A percentile compares a stretch with the other conserved stretches of the same genome.
Conservation (phyloP, 2,329 filamentous ascomycete genomes). For the Apiospora pterosperma region DNA sequence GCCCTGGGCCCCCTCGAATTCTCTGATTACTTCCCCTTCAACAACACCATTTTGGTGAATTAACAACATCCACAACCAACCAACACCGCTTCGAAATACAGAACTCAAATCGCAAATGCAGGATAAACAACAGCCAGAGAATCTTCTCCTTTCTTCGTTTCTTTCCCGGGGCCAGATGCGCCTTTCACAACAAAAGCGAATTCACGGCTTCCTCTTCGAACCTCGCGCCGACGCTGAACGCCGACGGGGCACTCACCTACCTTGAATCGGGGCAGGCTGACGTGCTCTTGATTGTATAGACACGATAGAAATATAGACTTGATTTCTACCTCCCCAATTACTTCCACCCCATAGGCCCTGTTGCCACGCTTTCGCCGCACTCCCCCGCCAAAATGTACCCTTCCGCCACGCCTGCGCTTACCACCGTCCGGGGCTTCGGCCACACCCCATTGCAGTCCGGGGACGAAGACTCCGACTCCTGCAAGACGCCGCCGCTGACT, state of each 20-base stretch:
- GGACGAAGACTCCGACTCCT: slow-evolving; percentile 55
- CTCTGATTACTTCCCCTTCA: slow-evolving; percentile 7
- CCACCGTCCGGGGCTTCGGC: slow-evolving; percentile 55
- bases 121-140: slow-evolving; percentile 49
- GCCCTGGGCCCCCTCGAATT: not conserved
- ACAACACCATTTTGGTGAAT: slow-evolving; percentile 18
- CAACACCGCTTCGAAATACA: slow-evolving; percentile 12
- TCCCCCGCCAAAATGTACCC: slow-evolving; percentile 29
- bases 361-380: slow-evolving; percentile 1
- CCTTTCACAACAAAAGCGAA: slow-evolving; percentile 45
- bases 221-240: slow-evolving; percentile 57
- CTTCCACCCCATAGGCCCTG: not conserved
- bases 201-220: slow-evolving; percentile 46
- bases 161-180: slow-evolving; percentile 58
- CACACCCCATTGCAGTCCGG: slow-evolving; percentile 51
- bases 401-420: slow-evolving; percentile 46
- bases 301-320: not conserved
- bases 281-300: not conserved
- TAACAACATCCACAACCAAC: slow-evolving; percentile 9
- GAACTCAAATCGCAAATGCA: slow-evolving; percentile 45
- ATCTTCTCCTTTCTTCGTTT: slow-evolving; percentile 40
- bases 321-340: not conserved
- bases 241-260: slow-evolving; percentile 48
- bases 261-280: slow-evolving; percentile 36
- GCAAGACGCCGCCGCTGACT: slow-evolving; percentile 34